A percentile compares a stretch with the other conserved stretches of the same genome.
Evolutionary conservation across 2,329 filamentous ascomycete species (phyloP).

Genomic region (Tricladium varicosporioides): DNA sequence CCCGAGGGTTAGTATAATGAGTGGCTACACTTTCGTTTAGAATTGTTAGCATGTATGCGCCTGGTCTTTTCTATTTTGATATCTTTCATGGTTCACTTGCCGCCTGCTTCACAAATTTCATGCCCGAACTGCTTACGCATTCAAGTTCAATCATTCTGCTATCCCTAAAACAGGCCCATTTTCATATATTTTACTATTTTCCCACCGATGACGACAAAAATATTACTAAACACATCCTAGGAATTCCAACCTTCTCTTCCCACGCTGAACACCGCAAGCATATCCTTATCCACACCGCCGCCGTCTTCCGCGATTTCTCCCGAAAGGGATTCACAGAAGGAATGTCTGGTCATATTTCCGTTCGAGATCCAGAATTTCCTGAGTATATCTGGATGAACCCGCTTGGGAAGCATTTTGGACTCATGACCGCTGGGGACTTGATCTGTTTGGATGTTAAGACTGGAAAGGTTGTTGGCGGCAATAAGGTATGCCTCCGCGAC

Average conservation of each 20-base stretch:
- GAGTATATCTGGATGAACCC: constrained; percentile 69
- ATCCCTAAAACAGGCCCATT: no score
- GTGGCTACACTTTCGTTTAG: no score
- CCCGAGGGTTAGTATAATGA: no score
- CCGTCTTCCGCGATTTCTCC: constrained; percentile 66
- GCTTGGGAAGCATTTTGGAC: constrained; percentile 62
- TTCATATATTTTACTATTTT: no score
- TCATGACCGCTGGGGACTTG: constrained; percentile 65
- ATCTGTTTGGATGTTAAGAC: constrained; percentile 58
- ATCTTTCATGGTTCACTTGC: no score
- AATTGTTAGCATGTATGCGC: no score
- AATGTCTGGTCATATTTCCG: constrained; percentile 66
- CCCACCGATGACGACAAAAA: background rate
- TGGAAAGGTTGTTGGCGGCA: constrained; percentile 64
- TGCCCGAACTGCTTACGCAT: no score
- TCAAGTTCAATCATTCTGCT: no score
- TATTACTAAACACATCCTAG: constrained; percentile 26
- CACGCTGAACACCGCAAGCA: constrained; percentile 58
- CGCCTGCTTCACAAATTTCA: no score
- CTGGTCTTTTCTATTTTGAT: no score
- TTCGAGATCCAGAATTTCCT: constrained; percentile 62
- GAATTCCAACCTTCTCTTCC: constrained; percentile 55
- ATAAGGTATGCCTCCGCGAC: constrained; percentile 36
- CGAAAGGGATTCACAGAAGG: constrained; percentile 66
- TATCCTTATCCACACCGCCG: constrained; percentile 64